Evolutionary conservation across 345 rosid genomes (phyloP), one percentile per base, ranked within the genome.

Genomic region (Heritiera littoralis): DNA sequence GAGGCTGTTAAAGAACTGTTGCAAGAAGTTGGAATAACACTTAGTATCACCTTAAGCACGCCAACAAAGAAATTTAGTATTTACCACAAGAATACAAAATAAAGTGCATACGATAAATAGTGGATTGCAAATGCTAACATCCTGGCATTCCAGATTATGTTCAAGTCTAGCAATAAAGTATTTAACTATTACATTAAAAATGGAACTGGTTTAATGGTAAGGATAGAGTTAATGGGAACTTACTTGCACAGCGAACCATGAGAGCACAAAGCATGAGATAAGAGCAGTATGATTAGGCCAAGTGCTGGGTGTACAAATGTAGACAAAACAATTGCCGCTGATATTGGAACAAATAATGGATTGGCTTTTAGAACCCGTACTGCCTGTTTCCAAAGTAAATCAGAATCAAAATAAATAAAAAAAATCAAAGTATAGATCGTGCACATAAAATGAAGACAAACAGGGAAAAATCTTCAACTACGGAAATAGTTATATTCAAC

Each of bases 251-350:
- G 79, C 43, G 98, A 89, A 83, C 74, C 83, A 85, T 96, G 95
- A 86, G 95, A 94, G 85, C 92, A 86, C 28, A 89, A 77, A 69
- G 87, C 93, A 85, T 94, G 94, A 79, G 85, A 87, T 43, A 84
- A 83, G 12, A 92, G 83, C 79, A 92, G 91, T 76, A 89, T 80
- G 74, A 88, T 86, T 74, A 96, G 87, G 83, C 98, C 97, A 87
- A 96, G 84, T 6, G 97, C 95, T 7, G 98, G 98, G 85, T 94
- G 99, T 80, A 96, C 89, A 73, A 92, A 83, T 84, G 89, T 86
- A 59, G 86, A 94, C 84, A 94, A 84, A 74, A 83, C 76, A 86
- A 89, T 86, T 52, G 94, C 93, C 68, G 70, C 84, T 69, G 87
- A 80, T 77, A 91, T 81, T 71, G 89, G 86, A 78, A 90, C 84